Conservation (phyloP, 768 basidiomycete genomes). For the Holtermanniella nyarrowii region DNA sequence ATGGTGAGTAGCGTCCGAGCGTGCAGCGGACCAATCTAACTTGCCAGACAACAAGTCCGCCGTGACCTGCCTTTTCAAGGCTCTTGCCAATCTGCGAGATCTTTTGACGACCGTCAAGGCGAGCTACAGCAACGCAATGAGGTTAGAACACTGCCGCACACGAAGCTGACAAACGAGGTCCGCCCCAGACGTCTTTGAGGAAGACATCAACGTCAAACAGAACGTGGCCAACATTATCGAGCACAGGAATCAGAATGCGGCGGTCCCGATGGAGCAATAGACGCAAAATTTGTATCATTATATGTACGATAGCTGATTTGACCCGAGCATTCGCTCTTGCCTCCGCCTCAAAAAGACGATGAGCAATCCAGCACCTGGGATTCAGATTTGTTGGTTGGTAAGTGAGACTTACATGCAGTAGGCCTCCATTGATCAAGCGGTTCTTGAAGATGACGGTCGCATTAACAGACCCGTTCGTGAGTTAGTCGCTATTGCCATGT, state of each 20-base stretch:
- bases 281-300: background rate
- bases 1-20: constrained; percentile 54
- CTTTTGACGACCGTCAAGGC: constrained; percentile 63
- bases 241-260: background rate
- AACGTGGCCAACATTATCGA: constrained; percentile 19
- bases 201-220: constrained; percentile 32
- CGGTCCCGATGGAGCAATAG: background rate
- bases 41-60: constrained; percentile 73
- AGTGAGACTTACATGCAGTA: background rate
- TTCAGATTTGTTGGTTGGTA: background rate
- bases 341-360: background rate
- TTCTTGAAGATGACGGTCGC: background rate
- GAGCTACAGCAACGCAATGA: constrained; percentile 55
- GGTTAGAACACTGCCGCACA: constrained; percentile 20
- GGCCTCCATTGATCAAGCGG: background rate
- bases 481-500: too few relatives aligned
- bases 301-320: background rate
- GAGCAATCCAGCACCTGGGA: background rate
- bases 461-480: background rate
- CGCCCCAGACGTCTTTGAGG: constrained; percentile 25
- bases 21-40: background rate
- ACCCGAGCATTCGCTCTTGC: background rate
- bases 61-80: constrained; percentile 62
- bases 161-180: constrained; percentile 13
- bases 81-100: constrained; percentile 65